Base-by-base conservation (phyloP, 495 filamentous ascomycete genomes). In the Penicillium riverlandense region DNA sequence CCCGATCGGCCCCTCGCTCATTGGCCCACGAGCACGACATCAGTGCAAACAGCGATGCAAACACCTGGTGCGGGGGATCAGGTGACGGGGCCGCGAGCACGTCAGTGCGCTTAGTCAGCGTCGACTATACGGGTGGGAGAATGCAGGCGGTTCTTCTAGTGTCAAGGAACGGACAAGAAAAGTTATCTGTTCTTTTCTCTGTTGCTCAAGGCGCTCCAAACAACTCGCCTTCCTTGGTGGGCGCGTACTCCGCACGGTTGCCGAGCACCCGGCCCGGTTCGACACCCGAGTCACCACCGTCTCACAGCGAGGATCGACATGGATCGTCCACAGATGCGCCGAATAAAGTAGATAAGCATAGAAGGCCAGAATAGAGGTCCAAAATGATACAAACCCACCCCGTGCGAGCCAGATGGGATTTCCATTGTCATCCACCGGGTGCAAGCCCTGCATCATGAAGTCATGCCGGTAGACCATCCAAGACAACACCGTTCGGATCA, bases 21-120 rank as follows among this genome's bases (percentile, higher is more conserved):
- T 73, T 73, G 69, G 67, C 43, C 37, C 38, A 31, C 55, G 69
- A 73, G 71, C 67, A 71, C 69, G 69, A 71, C 67, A 73, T 73
- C 67, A 63, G 60, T 69, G 64, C 62, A 65, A 69, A 67, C 58
- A 40, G 37, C 9, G 22, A 22, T 22, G 22, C 22, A 22, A 22
- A 22, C 22, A 22, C 22, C 22, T 4, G 22, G 22, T 22, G 22
- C 22, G 22, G 22, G 22, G 22, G 22, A 22, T 22, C 22, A 22
- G 22, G 22, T 22, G 22, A 22, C 22, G 0, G 2, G 22, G 22
- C 22, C 22, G 22, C 22, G 22, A 22, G 22, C 22, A 22, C 22
- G 22, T 22, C 22, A 22, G 22, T 22, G 22, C 0, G 22, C 2
- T 22, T 22, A 6, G 22, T 22, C n/a, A n/a, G n/a, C n/a, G n/a